Evolutionary conservation across 768 basidiomycete genomes (phyloP), one percentile per base, ranked within the genome.

Genomic region (Cubamyces lactineus): DNA sequence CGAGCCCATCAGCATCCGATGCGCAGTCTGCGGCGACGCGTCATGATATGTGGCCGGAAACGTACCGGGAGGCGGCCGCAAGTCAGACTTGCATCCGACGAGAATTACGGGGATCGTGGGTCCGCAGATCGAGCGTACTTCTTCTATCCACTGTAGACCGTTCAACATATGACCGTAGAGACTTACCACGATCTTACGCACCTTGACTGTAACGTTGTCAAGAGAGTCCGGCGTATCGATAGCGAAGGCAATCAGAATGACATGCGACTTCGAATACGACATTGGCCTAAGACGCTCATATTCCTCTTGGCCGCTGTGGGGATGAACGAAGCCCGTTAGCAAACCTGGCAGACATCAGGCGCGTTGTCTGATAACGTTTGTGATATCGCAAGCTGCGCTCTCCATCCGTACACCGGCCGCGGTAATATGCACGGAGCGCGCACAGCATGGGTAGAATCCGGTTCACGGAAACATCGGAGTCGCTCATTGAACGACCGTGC

Each of bases 221-320:
- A 98, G 80, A 41, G 94, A 96, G 77, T 98, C 97, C 23, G 94
- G 94, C 40, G 94, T 94, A 77, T 98, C 96, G 70, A 98, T 87
- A 52, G 94, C 86, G 73, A 96, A 99, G 47, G 96, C 96, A 71
- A 99, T 98, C 66, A 99, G 86, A 73, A 99, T 97, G 70, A 99
- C 93, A 76, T 99, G 97, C 62, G 96, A 97, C 80, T 97, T 94
- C 55, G 95, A 94, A 77, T 98, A 98, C 49, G 95, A 97, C 76
- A 99, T 86, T 49, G 97, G 97, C 68, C 97, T 88, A 70, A 98
- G 81, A 66, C 96, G 89, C 89, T 98, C 96, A 75, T 99, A 98
- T 78, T 97, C 96, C 80, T 99, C 96, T 79, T 98, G 96, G 48
- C 96, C 96, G 71, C 96, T 97, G 72, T 59, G 57, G 21, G 68